Evolutionary conservation across 2,329 filamentous ascomycete species (phyloP).

Genomic region (Alternaria sp.): DNA sequence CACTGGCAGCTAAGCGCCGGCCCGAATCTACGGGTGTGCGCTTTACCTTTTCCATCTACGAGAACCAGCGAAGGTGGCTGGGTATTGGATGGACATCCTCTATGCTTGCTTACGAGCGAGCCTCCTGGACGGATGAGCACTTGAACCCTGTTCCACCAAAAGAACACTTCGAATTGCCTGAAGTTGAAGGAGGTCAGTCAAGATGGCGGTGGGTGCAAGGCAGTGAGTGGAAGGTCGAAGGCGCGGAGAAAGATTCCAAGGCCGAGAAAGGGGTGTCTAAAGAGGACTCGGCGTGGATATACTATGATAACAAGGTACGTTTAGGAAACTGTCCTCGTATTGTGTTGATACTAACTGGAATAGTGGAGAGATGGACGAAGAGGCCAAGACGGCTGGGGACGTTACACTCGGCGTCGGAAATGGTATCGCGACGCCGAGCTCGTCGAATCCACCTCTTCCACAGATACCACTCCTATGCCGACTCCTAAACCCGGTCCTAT

Average conservation of each 20-base stretch:
- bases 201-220: constrained; percentile 85
- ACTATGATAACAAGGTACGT: constrained; percentile 92
- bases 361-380: constrained; percentile 90
- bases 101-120: constrained; percentile 87
- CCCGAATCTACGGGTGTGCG: constrained; percentile 77
- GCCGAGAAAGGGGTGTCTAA: constrained; percentile 49
- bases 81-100: constrained; percentile 94
- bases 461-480: constrained; percentile 57
- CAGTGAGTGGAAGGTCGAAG: constrained; percentile 87
- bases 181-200: constrained; percentile 70
- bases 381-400: constrained; percentile 88
- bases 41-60: constrained; percentile 96
- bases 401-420: constrained; percentile 91
- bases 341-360: constrained; percentile 20
- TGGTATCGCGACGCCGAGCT: constrained; percentile 98
- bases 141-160: constrained; percentile 80
- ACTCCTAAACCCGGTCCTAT: constrained; percentile 49
- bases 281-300: constrained; percentile 85
- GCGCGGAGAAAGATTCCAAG: constrained; percentile 59
- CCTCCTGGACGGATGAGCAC: constrained; percentile 96
- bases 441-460: constrained; percentile 71
- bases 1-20: constrained; percentile 52
- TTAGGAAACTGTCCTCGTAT: not conserved
- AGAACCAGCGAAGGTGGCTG: constrained; percentile 95
- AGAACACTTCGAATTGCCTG: constrained; percentile 74